Percentiles rank a stretch among this genome's conserved stretches.
Conservation (phyloP, 129 eudicot genomes). For the Ambrosia trifida region DNA sequence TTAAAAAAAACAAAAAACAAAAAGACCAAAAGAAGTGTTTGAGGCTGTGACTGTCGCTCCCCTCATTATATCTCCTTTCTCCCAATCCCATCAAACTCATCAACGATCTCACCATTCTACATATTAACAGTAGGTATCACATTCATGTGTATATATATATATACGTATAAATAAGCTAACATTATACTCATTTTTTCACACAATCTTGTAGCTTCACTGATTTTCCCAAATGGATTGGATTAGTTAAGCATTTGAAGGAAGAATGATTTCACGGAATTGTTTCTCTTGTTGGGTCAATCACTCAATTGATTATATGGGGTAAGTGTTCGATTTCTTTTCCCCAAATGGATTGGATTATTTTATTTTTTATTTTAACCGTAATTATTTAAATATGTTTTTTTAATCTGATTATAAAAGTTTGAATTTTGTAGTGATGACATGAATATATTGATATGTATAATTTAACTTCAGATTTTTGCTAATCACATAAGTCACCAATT, state of each 20-base stretch:
- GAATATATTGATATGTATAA: background rate
- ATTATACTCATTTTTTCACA: background rate
- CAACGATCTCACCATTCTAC: background rate
- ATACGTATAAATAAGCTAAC: background rate
- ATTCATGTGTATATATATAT: background rate
- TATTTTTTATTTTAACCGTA: background rate
- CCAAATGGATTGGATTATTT: too few relatives aligned
- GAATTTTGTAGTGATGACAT: background rate
- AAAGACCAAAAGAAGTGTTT: background rate
- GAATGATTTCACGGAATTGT: slow-evolving; percentile 12
- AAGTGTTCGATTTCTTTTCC: slow-evolving; percentile 15
- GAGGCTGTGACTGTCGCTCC: slow-evolving; percentile 12
- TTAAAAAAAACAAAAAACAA: too few relatives aligned
- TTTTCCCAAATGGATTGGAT: slow-evolving; percentile 8
- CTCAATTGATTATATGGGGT: slow-evolving; percentile 25
- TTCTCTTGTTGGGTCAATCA: slow-evolving; percentile 6
- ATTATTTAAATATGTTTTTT: background rate
- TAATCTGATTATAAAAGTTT: background rate
- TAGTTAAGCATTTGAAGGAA: background rate
- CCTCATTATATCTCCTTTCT: background rate
- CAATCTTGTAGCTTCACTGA: slow-evolving; percentile 3
- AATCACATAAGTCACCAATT: background rate
- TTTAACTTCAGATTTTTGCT: background rate
- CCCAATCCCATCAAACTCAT: background rate
- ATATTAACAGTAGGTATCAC: background rate